A percentile compares a stretch with the other conserved stretches of the same genome.
phyloP scores from a whole-genome alignment of 2,329 filamentous ascomycete species.

The Neofusicoccum sp. region DNA sequence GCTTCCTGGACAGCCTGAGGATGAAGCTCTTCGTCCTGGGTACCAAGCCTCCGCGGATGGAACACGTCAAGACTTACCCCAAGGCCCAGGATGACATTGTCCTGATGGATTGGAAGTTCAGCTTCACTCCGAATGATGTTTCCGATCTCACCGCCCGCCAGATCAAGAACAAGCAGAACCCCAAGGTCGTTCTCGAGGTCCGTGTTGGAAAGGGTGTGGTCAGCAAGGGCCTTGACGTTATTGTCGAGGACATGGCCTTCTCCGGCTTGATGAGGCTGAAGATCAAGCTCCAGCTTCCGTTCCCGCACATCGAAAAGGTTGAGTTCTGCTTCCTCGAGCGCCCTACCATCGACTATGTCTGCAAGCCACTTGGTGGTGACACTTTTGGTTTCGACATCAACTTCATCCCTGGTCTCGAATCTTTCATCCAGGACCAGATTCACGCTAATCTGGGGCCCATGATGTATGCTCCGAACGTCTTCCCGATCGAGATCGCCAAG shows the following conservation, averaged over 20 bases:
- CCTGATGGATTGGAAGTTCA: slow-evolving; percentile 99
- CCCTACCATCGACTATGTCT: slow-evolving; percentile 92
- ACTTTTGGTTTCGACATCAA: slow-evolving; percentile 98
- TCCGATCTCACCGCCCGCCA: slow-evolving; percentile 89
- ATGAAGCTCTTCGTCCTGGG: slow-evolving; percentile 93
- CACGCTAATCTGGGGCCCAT: slow-evolving; percentile 92
- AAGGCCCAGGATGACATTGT: slow-evolving; percentile 94
- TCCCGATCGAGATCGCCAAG: slow-evolving; percentile 97
- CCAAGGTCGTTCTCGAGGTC: slow-evolving; percentile 93
- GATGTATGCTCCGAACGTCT: slow-evolving; percentile 98
- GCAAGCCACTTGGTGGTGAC: slow-evolving; percentile 95
- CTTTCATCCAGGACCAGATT: slow-evolving; percentile 94
- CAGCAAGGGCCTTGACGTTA: slow-evolving; percentile 95
- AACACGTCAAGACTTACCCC: slow-evolving; percentile 97
- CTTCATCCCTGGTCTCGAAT: slow-evolving; percentile 93
- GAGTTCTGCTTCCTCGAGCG: slow-evolving; percentile 93
- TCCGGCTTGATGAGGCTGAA: slow-evolving; percentile 95
- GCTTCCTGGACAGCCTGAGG: slow-evolving; percentile 90
- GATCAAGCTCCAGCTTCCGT: slow-evolving; percentile 94
- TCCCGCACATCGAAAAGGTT: slow-evolving; percentile 91
- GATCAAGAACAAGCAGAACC: slow-evolving; percentile 93
- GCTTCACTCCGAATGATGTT: slow-evolving; percentile 94
- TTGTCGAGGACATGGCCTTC: slow-evolving; percentile 97
- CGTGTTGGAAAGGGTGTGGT: slow-evolving; percentile 94
- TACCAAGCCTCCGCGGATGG: slow-evolving; percentile 91